phyloP scores from a whole-genome alignment of 2,329 filamentous ascomycete species.

The Colletotrichum sp. region DNA sequence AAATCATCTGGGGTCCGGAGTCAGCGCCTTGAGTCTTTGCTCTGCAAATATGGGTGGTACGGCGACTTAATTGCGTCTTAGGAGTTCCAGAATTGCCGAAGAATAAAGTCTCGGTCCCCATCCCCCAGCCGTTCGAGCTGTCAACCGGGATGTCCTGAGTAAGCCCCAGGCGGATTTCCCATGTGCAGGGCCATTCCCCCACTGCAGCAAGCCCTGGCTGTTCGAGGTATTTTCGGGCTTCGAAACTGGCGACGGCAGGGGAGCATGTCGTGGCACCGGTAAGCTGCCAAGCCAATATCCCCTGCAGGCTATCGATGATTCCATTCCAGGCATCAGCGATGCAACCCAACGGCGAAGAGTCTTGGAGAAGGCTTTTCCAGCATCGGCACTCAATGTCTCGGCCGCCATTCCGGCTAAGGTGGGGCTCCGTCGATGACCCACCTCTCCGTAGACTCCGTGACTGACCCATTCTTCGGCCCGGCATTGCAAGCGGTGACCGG shows the following conservation, averaged over 20 bases:
- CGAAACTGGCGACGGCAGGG: not conserved
- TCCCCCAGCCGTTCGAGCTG: not conserved
- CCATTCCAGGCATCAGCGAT: not conserved
- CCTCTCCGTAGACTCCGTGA: not conserved
- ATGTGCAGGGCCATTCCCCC: too few species aligned
- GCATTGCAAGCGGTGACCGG: not conserved
- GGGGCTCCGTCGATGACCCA: fast-evolving
- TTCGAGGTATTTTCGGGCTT: not conserved
- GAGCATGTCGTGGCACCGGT: not conserved
- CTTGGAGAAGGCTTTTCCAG: not conserved
- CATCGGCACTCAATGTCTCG: not conserved
- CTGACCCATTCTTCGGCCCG: not conserved
- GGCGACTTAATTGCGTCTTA: not conserved
- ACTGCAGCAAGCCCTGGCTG: not conserved
- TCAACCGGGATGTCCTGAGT: not conserved
- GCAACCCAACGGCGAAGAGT: not conserved
- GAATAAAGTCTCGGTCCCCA: not conserved
- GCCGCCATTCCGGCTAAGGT: not conserved
- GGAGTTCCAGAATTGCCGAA: not conserved
- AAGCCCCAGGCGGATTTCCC: not conserved
- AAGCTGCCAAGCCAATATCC: slow-evolving; percentile 12
- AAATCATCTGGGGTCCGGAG: not conserved
- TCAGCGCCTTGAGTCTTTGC: not conserved
- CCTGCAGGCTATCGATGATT: not conserved
- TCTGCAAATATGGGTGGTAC: not conserved